phyloP scores from a whole-genome alignment of 768 basidiomycete genomes.

The Auricularia sp. region DNA sequence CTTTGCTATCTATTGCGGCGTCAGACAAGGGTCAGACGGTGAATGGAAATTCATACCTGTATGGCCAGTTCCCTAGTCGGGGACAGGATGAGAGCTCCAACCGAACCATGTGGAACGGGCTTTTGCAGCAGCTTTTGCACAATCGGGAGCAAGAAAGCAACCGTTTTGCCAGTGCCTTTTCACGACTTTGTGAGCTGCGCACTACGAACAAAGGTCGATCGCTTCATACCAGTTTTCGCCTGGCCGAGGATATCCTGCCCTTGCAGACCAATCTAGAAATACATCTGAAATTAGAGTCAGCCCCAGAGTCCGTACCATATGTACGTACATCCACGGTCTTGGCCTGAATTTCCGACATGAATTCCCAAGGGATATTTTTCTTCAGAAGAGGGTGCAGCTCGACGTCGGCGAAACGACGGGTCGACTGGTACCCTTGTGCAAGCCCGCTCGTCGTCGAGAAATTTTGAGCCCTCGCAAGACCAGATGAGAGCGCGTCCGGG shows the following conservation, averaged over 20 bases:
- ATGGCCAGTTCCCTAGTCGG: slow-evolving; percentile 30
- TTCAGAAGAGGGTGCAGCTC: neutral
- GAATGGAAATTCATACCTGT: slow-evolving; percentile 11
- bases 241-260: neutral
- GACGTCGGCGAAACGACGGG: neutral
- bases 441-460: neutral
- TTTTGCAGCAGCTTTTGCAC: slow-evolving; percentile 20
- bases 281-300: neutral
- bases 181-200: neutral
- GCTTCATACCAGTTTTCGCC: slow-evolving; percentile 16
- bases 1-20: slow-evolving; percentile 6
- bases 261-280: neutral
- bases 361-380: neutral
- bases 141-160: slow-evolving; percentile 30
- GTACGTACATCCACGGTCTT: neutral
- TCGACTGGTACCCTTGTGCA: neutral
- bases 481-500: neutral
- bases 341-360: neutral
- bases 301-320: neutral
- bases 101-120: slow-evolving; percentile 11
- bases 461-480: neutral
- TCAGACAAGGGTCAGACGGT: too few species aligned
- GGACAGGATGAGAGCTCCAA: slow-evolving; percentile 24
- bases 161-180: slow-evolving; percentile 49
- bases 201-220: neutral